Conservation (phyloP, 1,284 basidiomycete genomes). For the Lignosus rhinocerotis region DNA sequence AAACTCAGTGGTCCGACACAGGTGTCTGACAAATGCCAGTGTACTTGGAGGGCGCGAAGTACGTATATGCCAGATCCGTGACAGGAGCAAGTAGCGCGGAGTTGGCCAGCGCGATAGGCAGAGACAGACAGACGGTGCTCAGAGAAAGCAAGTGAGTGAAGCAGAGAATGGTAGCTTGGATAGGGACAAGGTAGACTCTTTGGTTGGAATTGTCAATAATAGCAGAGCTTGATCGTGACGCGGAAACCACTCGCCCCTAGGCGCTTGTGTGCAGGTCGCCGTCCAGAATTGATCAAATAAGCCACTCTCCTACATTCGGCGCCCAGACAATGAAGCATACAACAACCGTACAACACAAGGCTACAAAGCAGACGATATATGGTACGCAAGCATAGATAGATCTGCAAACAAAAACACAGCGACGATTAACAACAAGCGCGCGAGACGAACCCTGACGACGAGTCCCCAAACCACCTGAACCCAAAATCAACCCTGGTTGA, state of each 20-base stretch:
- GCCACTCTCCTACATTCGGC: too few species aligned
- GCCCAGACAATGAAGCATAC: background rate
- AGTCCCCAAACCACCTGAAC: background rate
- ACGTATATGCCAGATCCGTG: too few species aligned
- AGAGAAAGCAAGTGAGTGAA: too few species aligned
- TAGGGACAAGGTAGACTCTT: too few species aligned
- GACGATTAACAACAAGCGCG: background rate
- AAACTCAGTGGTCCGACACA: background rate
- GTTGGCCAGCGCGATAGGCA: too few species aligned
- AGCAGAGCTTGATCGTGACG: background rate
- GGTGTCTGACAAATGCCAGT: background rate
- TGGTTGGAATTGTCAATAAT: too few species aligned
- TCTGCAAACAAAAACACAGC: background rate
- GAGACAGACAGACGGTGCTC: too few species aligned
- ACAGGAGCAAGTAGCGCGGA: too few species aligned
- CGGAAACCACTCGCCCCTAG: background rate
- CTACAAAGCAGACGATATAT: background rate
- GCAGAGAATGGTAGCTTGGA: too few species aligned
- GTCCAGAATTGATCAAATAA: background rate
- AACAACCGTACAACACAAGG: background rate
- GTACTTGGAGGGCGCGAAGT: background rate
- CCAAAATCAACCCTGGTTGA: slow-evolving; percentile 17
- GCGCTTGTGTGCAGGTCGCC: too few species aligned
- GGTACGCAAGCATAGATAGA: background rate
- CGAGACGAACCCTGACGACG: background rate